Base-by-base conservation (phyloP, 2,329 filamentous ascomycete species). In the Alternaria triticimaculans region DNA sequence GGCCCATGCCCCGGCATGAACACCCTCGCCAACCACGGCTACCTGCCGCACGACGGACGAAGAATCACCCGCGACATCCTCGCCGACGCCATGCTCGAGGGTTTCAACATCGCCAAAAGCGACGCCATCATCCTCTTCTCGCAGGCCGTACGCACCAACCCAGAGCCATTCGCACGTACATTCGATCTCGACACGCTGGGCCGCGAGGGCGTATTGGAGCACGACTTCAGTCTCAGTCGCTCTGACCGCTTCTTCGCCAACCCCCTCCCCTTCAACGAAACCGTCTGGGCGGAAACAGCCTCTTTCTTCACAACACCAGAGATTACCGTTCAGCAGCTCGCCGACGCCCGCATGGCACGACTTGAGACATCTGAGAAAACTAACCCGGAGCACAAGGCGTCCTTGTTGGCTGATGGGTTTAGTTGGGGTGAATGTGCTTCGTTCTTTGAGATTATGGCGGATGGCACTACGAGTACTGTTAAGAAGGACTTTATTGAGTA, bases 401-500 rank as follows among this genome's bases (percentile, higher is more conserved):
- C 60, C 3, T 26, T 53, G 37, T 26, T 62, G 15, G 45, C 60
- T 0, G 60, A 62, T 25, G 60, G 60, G 30, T 62, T 62, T 14
- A 62, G 60, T 26, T 62, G 60, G 60, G 60, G 60, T 43, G 60
- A 62, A 49, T 62, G 60, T 5, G 60, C 60, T 8, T 58, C 54
- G 15, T 62, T 62, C 54, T 62, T 62, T 48, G 60, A 62, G 28
- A 62, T 62, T 5, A 62, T 62, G 60, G 60, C 60, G 5, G 60
- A 62, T 58, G 60, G 60, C 0, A 62, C 60, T 10, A 62, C 60
- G 23, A 41, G 60, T 20, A 62, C 60, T n/a, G 60, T 62, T 7
- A 46, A 54, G 30, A 62, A 62, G 25, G 60, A 62, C n/a, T 62
- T 62, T 25, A 62, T 62, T 23, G 60, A 62, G 37, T 62, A 58